Evolutionary conservation across 352 stramenopile genomes (phyloP).

Genomic region (Phytopythium aichiense): DNA sequence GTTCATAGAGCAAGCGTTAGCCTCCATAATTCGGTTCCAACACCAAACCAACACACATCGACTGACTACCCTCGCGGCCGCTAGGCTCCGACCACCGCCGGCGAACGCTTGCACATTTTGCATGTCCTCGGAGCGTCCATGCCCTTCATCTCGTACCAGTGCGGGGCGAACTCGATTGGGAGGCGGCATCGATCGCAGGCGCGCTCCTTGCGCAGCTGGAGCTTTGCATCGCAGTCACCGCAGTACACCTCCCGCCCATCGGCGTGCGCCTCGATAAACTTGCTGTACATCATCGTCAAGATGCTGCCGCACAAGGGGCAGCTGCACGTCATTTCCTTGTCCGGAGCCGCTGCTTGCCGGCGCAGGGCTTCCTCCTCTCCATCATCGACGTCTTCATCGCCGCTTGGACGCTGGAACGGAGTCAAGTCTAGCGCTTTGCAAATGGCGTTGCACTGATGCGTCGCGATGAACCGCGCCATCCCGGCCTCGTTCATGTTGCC

Average conservation of each 20-base stretch:
- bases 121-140: slow-evolving; percentile 18
- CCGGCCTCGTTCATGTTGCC: slow-evolving; percentile 22
- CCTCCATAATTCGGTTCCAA: too few species aligned
- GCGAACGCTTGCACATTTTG: slow-evolving; percentile 17
- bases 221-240: background rate
- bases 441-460: slow-evolving; percentile 29
- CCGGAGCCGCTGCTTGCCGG: background rate
- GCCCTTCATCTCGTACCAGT: slow-evolving; percentile 32
- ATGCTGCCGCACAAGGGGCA: slow-evolving; percentile 31
- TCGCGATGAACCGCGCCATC: slow-evolving; percentile 33
- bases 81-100: background rate
- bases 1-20: too few species aligned
- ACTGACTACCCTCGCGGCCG: background rate
- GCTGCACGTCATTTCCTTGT: slow-evolving; percentile 23
- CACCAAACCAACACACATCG: too few species aligned
- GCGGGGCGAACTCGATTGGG: slow-evolving; percentile 8
- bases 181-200: slow-evolving; percentile 10
- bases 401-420: background rate
- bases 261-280: slow-evolving; percentile 18
- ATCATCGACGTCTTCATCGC: background rate
- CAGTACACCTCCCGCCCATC: slow-evolving; percentile 19
- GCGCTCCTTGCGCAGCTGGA: background rate
- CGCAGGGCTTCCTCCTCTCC: background rate
- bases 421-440: slow-evolving; percentile 13
- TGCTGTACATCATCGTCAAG: slow-evolving; percentile 11